Evolutionary conservation across 371 early-diverging fungal genomes (phyloP), one percentile per base, ranked within the genome.

Genomic region (Catenaria anguillulae): DNA sequence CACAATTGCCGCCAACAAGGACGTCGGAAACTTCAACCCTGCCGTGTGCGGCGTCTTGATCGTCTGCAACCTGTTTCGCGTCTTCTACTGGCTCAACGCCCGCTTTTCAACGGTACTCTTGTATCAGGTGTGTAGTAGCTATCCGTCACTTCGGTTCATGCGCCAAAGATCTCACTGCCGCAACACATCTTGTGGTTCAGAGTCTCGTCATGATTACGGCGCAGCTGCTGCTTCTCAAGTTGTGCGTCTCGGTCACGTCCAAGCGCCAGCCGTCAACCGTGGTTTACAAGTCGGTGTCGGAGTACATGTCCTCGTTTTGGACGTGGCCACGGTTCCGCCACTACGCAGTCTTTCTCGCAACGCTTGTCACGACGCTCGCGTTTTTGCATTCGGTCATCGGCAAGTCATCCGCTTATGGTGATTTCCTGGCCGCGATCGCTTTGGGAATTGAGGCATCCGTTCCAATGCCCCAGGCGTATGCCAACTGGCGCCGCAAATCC

Each of bases 371-470:
- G 8, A 24, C 29, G 12, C 52, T 50, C 13, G 19, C n/a, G 48
- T 12, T 48, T 21, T n/a, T 48, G 2, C 48, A 48, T 24, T n/a
- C 24, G 24, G 12, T 48, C 24, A 12, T 48, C 24, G 48, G 48
- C 48, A 12, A 19, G n/a, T 48, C 48, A 12, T 0, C 48, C 48
- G 48, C 24, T 3, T 48, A 48, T 24, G 48, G 12, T 17, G 52
- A 29, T 8, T 23, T 29, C 15, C 29, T 50, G 21, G 52, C 29
- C 17, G 52, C 52, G 29, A 8, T 50, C 19, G 52, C 52, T 10
- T 31, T 50, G 1, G 52, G 52, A 31, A 26, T 42, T 26, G 59
- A 58, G 43, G 59, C 59, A 8, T 37, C 59, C 2, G 37, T 58
- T 1, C 59, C 59, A 21, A 58, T 58, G 59, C 43, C 43, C 21